A percentile compares a stretch with the other conserved stretches of the same genome.
Evolutionary conservation across 2,329 filamentous ascomycete genomes (phyloP).

Genomic region (Camptophora hylomeconis): DNA sequence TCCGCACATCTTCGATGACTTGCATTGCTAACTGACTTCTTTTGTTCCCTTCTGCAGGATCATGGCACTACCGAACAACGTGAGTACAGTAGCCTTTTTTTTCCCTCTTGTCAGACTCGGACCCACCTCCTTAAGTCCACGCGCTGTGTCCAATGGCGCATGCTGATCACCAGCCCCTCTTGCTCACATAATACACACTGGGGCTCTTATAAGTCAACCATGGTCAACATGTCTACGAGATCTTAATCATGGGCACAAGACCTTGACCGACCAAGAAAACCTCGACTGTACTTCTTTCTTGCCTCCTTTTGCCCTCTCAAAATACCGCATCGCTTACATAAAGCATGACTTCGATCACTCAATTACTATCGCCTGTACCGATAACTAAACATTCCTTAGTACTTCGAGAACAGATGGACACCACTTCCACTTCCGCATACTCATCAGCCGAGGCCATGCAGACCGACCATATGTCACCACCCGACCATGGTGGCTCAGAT

Average conservation of each 20-base stretch:
- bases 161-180: no score
- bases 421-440: slow-evolving; percentile 6
- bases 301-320: no score
- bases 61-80: slow-evolving; percentile 12
- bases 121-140: no score
- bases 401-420: slow-evolving; percentile 16
- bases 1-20: slow-evolving; percentile 6
- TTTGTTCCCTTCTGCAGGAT: slow-evolving; percentile 9
- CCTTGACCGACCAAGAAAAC: no score
- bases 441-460: slow-evolving; percentile 5
- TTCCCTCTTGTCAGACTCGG: no score
- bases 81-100: slow-evolving; percentile 16
- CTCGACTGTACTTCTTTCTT: no score
- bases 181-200: no score
- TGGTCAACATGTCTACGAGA: no score
- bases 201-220: no score
- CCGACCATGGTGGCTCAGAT: slow-evolving; percentile 23
- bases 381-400: slow-evolving; percentile 17
- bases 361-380: slow-evolving; percentile 17
- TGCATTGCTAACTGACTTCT: slow-evolving; percentile 4
- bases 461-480: slow-evolving; percentile 8
- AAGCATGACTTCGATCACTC: slow-evolving; percentile 19
- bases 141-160: no score
- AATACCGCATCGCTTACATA: no score
- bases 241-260: no score